phyloP scores from a whole-genome alignment of 192 early-diverging fungal genomes.

The Backusella circina region DNA sequence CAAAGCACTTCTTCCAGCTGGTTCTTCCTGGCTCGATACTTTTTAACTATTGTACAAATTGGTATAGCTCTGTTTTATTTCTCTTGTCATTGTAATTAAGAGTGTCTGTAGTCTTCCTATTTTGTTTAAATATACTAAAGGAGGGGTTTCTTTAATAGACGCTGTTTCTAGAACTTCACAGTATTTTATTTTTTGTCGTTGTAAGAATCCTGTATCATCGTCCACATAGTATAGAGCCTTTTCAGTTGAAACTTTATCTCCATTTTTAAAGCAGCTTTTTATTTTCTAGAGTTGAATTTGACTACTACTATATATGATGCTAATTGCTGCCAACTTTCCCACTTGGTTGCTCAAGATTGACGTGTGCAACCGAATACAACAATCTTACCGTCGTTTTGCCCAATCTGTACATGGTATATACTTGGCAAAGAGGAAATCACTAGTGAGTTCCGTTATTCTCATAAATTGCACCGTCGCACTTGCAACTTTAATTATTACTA shows the following conservation, averaged over 20 bases:
- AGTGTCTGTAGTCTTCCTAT: too few species aligned
- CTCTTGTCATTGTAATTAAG: too few species aligned
- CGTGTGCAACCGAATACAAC: neutral
- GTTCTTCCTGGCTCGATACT: too few species aligned
- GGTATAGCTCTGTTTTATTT: too few species aligned
- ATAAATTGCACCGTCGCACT: too few species aligned
- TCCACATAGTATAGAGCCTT: constrained; percentile 7
- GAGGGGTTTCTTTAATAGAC: constrained; percentile 9
- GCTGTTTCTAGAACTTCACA: constrained; percentile 1
- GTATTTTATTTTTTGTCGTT: constrained; percentile 8
- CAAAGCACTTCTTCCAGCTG: too few species aligned
- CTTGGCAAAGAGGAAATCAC: neutral
- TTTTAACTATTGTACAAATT: too few species aligned
- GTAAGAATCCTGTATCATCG: neutral
- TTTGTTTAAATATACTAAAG: neutral
- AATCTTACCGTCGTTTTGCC: neutral
- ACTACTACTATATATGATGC: neutral
- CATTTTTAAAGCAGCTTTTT: constrained; percentile 6
- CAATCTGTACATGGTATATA: neutral
- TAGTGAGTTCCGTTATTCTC: too few species aligned
- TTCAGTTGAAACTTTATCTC: neutral
- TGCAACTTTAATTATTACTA: too few species aligned
- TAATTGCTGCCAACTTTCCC: constrained; percentile 1
- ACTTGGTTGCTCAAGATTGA: neutral
- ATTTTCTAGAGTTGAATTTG: constrained; percentile 8